Conservation (phyloP, 2,329 filamentous ascomycete genomes). For the Balansia obtecta region DNA sequence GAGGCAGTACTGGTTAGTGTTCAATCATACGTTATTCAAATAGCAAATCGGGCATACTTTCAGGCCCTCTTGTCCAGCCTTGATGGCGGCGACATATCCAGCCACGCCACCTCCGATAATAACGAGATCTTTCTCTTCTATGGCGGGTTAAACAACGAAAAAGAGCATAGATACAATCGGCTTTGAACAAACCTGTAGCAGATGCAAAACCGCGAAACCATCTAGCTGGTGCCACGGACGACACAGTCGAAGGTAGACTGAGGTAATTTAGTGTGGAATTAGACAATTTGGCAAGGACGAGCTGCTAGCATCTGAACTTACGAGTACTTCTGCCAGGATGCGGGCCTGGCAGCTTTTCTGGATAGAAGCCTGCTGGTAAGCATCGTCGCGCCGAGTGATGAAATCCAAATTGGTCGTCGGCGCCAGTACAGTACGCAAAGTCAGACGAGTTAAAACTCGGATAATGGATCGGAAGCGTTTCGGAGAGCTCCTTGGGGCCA, state of each 20-base stretch:
- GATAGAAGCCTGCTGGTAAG: constrained; percentile 49
- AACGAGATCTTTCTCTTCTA: constrained; percentile 91
- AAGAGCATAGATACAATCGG: background rate
- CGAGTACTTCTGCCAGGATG: constrained; percentile 38
- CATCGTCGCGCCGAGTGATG: constrained; percentile 32
- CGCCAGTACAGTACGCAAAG: constrained; percentile 8
- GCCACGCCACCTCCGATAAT: constrained; percentile 97
- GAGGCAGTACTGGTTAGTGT: constrained; percentile 5
- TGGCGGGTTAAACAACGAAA: constrained; percentile 25
- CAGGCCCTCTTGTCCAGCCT: constrained; percentile 91
- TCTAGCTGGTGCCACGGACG: constrained; percentile 28
- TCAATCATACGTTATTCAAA: background rate
- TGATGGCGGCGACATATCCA: constrained; percentile 97
- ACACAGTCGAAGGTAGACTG: constrained; percentile 38
- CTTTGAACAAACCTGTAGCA: constrained; percentile 35
- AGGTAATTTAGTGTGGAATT: background rate
- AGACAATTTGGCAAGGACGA: constrained; percentile 1
- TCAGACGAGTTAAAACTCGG: background rate
- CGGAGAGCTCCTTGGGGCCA: constrained; percentile 8
- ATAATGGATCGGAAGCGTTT: constrained; percentile 2
- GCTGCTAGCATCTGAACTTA: constrained; percentile 23
- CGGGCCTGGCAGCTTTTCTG: constrained; percentile 43
- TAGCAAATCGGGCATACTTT: constrained; percentile 47
- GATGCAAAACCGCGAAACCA: constrained; percentile 48
- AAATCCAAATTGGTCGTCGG: constrained; percentile 15